Evolutionary conservation across 768 basidiomycete species (phyloP), one percentile per base, ranked within the genome.

Genomic region (Brasilioporus rufonigricans): DNA sequence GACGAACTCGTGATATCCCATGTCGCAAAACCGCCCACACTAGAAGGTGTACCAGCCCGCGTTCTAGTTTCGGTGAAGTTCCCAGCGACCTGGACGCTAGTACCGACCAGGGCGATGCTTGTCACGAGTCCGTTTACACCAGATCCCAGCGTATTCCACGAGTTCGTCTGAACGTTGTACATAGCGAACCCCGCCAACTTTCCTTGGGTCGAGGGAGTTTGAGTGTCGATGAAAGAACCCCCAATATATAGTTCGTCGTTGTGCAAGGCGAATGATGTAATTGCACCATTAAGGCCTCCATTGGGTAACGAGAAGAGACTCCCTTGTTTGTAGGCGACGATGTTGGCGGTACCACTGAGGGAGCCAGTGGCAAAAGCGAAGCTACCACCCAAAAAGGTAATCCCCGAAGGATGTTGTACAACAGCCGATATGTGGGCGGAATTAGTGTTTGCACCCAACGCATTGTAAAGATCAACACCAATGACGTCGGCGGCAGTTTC

Each of bases 211-310:
- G 85, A 82, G 16, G 77, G 73, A 6, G 77, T 73, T 2, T 70
- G 68, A 0, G 92, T 89, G 57, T 89, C 86, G 1, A 77, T 79
- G 75, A 99, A 99, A 0, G 84, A 76, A 1, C 97, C 97, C n/a
- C 93, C 96, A 38, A 95, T 84, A 67, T 80, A 97, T 12, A 98
- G 71, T 19, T 75, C 75, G 61, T 89, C 78, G 12, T 81, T 84
- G 50, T 78, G 73, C 31, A 88, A 63, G n/a, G 80, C 74, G 38
- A 95, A 67, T 0, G 91, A 80, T 10, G 80, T 76, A 10, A 98
- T 91, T 10, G 79, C 71, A 4, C 91, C 95, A 65, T 95, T 85
- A 50, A 98, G 77, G 11, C 97, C 97, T 26, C 80, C 79, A 13
- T 79, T 74, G 0, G 86, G 65, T 18, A 94, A 65, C 0, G 78